Base-by-base conservation (phyloP, 768 basidiomycete genomes). In the Podaxis carcinomalis region DNA sequence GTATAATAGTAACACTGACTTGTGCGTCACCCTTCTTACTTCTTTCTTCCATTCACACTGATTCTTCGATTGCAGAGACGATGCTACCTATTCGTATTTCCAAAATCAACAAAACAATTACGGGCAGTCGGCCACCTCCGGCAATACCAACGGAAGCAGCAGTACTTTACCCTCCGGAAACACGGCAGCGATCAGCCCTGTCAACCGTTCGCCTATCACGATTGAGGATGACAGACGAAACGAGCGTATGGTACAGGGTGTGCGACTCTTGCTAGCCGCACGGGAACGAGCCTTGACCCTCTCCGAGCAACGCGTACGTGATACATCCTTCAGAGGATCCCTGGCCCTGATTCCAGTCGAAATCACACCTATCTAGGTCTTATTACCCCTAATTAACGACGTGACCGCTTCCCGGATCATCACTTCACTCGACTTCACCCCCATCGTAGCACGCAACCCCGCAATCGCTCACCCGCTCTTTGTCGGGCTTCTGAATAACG, bases 261-360 rank as follows among this genome's bases (percentile, higher is more conserved):
- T 90, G 82, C 82, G 81, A 55, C 80, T 92, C 19, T 77, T 92
- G 28, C 77, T 92, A 14, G 79, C 82, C 39, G 89, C 87, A 44
- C 83, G 88, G 56, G 82, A 86, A 63, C 85, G 90, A 54, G 88
- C 87, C 25, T 81, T 92, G 46, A 87, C 83, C 37, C 81, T 92
- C 54, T 79, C 87, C 40, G 90, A 92, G 76, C 88, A 88, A 77
- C 83, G 89, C 59, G 87, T 89, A 68, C 58, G 81, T 73, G 52
- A 44, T 63, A 36, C 39, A 32, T 21, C 63, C 63, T 47, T 63
- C 57, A 49, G 47, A 35, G 44, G 53, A 35, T 28, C 11, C 19
- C 13, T 47, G 39, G 42, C 11, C 27, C 6, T 40, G 40, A n/a
- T n/a, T 57, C 1, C 28, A 35, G 42, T 35, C 46, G 65, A 51